Evolutionary conservation across 1,284 basidiomycete species (phyloP), one percentile per base, ranked within the genome.

Genomic region (Heterobasidion annosum): DNA sequence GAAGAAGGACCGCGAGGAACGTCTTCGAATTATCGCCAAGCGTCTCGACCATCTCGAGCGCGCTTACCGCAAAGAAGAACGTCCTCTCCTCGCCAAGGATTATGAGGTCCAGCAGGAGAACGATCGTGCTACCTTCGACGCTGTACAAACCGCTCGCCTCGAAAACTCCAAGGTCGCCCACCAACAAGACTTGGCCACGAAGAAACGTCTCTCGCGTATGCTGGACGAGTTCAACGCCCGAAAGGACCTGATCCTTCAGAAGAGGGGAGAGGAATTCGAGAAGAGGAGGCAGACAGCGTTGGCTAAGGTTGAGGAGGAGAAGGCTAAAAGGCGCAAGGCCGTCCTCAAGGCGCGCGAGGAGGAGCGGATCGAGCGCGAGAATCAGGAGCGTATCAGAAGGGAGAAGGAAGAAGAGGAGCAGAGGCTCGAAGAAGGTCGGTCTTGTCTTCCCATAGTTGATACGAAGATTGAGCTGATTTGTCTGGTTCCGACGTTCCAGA

Each of bases 41-140:
- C 89, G 93, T 34, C 85, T 98, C 64, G 96, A 99, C 67, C 95
- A 99, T 71, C 70, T 92, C 66, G 96, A 99, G 74, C 92, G 97
- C 59, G 95, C 96, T 0, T 93, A 90, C 75, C 88, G 96, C 61
- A 93, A 93, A 72, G 94, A 95, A 59, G 97, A 98, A 69, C 82
- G 87, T 10, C 90, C 93, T 0, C 77, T 98, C 15, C 80, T 98
- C 45, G 79, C 79, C 1, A 75, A 90, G 61, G 96, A 98, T 70
- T 99, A 98, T 68, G 88, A 91, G 57, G 70, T 77, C 1, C 96
- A 99, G 68, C 91, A 95, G 68, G 76, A 76, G 46, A 76, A 78
- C 48, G 93, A 97, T 71, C 79, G 78, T 19, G 73, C 77, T 50
- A 83, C 83, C 1, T 91, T 91, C 69, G 82, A 91, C 54, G 68